Percentiles rank a stretch among this genome's conserved stretches.
Evolutionary conservation across 768 basidiomycete genomes (phyloP).

Genomic region (Phallus indusiatus): DNA sequence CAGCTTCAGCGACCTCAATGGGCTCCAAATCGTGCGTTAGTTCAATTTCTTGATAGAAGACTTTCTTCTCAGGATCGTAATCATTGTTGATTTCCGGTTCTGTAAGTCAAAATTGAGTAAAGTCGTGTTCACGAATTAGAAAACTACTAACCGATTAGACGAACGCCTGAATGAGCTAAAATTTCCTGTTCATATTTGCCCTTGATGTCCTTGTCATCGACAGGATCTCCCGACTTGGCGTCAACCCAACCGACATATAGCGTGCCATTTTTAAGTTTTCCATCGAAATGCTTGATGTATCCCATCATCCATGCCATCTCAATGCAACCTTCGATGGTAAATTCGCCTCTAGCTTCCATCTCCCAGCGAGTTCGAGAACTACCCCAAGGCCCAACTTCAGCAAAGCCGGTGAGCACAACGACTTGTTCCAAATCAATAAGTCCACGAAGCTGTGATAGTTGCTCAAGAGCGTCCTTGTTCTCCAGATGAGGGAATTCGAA

Average conservation of each 20-base stretch:
- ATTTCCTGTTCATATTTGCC: conserved; percentile 94
- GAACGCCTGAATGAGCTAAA: conserved; percentile 81
- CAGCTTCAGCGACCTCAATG: conserved; percentile 83
- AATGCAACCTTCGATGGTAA: conserved; percentile 95
- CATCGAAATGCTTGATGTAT: conserved; percentile 96
- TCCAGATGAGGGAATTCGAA: conserved; percentile 91
- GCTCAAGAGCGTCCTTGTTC: conserved; percentile 50
- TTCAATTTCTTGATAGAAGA: conserved; percentile 95
- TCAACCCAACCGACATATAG: conserved; percentile 99
- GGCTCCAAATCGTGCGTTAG: conserved; percentile 95
- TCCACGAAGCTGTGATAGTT: conserved; percentile 74
- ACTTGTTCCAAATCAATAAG: conserved; percentile 95
- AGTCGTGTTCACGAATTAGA: background rate
- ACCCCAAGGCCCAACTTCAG: conserved; percentile 97
- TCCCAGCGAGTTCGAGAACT: conserved; percentile 98
- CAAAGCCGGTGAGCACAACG: conserved; percentile 91
- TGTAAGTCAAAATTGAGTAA: conserved; percentile 24
- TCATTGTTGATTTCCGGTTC: conserved; percentile 98
- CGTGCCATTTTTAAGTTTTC: conserved; percentile 85
- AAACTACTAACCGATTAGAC: conserved; percentile 72
- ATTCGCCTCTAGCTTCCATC: conserved; percentile 97
- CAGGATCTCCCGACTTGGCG: conserved; percentile 82
- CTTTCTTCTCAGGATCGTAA: conserved; percentile 95
- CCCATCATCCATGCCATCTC: conserved; percentile 99
- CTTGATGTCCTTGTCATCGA: conserved; percentile 96